Conservation (phyloP, 2,329 filamentous ascomycete genomes). For the Clarireedia monteithiana region DNA sequence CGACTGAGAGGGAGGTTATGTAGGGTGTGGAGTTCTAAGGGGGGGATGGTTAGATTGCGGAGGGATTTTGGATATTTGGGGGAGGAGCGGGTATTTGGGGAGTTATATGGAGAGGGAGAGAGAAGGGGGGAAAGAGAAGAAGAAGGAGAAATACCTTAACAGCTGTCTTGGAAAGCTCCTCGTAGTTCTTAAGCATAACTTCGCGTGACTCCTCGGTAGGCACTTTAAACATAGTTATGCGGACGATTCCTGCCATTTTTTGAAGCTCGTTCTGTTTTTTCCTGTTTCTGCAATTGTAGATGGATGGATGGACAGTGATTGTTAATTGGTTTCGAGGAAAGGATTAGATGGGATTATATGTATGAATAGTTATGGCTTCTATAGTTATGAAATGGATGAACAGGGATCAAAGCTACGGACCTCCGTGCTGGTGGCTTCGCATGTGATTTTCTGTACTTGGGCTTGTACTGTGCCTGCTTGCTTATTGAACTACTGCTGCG, state of each 20-base stretch:
- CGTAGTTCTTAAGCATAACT: constrained; percentile 34
- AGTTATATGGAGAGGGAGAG: constrained; percentile 45
- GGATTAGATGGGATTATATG: no score
- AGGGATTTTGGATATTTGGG: no score
- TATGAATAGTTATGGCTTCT: no score
- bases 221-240: constrained; percentile 47
- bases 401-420: no score
- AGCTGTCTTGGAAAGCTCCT: constrained; percentile 31
- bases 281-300: neutral
- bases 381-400: no score
- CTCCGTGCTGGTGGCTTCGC: no score
- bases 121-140: neutral
- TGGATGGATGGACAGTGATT: neutral
- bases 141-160: constrained; percentile 30
- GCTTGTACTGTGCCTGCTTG: no score
- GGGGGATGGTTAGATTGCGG: no score
- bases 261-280: constrained; percentile 14
- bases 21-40: no score
- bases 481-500: no score
- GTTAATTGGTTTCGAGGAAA: no score
- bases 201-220: constrained; percentile 37
- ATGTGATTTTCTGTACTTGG: no score
- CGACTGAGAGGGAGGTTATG: neutral
- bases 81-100: constrained; percentile 24
- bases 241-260: constrained; percentile 31